These are phyloP conservation scores for Baorangia bicolor DNA, from an alignment of 768 basidiomycete genomes.

Conservation along the genomic window DNA sequence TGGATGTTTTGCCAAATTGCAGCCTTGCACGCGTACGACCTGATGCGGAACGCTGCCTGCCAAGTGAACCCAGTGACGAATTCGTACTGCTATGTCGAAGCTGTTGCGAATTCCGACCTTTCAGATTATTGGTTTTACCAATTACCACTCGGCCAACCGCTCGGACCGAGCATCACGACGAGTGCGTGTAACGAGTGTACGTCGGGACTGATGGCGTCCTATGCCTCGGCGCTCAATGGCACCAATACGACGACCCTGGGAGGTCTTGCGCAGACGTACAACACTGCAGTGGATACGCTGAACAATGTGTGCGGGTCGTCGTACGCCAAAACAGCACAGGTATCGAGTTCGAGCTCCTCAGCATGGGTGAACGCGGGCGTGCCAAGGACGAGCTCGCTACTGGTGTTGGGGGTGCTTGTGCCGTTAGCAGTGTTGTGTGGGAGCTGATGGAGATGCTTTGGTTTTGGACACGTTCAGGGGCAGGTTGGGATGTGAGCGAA, in stretches of 20 bases:
- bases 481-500: neutral
- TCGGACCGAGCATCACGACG: slow-evolving; percentile 46
- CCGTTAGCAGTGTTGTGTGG: slow-evolving; percentile 10
- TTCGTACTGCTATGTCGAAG: slow-evolving; percentile 73
- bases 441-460: slow-evolving; percentile 7
- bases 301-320: slow-evolving; percentile 49
- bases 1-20: neutral
- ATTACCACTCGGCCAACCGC: slow-evolving; percentile 55
- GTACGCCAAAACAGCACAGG: slow-evolving; percentile 36
- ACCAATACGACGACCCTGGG: slow-evolving; percentile 31
- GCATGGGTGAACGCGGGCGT: slow-evolving; percentile 8
- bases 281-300: slow-evolving; percentile 44
- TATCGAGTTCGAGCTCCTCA: slow-evolving; percentile 10
- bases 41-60: slow-evolving; percentile 66
- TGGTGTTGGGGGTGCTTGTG: slow-evolving; percentile 12
- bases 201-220: slow-evolving; percentile 55
- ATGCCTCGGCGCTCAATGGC: slow-evolving; percentile 44
- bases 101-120: slow-evolving; percentile 53
- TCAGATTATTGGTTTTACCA: slow-evolving; percentile 73
- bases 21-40: slow-evolving; percentile 62
- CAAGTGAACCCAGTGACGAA: slow-evolving; percentile 53
- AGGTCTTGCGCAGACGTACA: slow-evolving; percentile 50
- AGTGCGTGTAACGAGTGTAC: slow-evolving; percentile 67
- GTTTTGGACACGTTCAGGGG: neutral
- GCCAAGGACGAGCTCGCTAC: slow-evolving; percentile 4